A percentile compares a stretch with the other conserved stretches of the same genome.
Conservation (phyloP, 202 grass and related monocot species). For the Zizania palustris region DNA sequence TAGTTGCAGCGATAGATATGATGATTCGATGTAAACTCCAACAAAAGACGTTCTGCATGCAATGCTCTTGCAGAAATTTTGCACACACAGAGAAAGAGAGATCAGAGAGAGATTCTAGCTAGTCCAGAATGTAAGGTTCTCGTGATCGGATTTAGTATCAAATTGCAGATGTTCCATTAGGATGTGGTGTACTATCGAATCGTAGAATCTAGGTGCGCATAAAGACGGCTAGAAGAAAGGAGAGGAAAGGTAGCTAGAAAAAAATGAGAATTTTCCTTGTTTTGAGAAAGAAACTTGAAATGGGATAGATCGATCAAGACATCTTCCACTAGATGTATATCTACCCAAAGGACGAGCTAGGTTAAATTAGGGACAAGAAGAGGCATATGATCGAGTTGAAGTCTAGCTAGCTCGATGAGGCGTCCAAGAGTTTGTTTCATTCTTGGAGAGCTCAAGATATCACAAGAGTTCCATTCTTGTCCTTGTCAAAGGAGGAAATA, state of each 20-base stretch:
- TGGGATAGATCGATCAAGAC: not conserved
- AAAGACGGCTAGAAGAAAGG: not conserved
- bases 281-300: not conserved
- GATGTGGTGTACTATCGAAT: not conserved
- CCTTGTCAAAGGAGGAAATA: too few species aligned
- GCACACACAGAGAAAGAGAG: not conserved
- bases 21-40: too few species aligned
- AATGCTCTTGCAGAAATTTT: not conserved
- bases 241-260: not conserved
- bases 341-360: too few species aligned
- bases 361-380: too few species aligned
- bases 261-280: not conserved
- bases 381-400: too few species aligned
- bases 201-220: not conserved
- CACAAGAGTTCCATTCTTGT: too few species aligned
- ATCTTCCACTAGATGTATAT: too few species aligned
- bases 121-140: not conserved
- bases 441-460: too few species aligned
- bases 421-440: too few species aligned
- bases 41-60: not conserved
- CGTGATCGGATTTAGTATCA: not conserved
- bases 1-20: not conserved
- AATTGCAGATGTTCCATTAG: not conserved
- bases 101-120: too few species aligned
- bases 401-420: too few species aligned